A percentile compares a stretch with the other conserved stretches of the same genome.
Conservation (phyloP, 805 yeast genomes). For the Teunomyces pallodes region DNA sequence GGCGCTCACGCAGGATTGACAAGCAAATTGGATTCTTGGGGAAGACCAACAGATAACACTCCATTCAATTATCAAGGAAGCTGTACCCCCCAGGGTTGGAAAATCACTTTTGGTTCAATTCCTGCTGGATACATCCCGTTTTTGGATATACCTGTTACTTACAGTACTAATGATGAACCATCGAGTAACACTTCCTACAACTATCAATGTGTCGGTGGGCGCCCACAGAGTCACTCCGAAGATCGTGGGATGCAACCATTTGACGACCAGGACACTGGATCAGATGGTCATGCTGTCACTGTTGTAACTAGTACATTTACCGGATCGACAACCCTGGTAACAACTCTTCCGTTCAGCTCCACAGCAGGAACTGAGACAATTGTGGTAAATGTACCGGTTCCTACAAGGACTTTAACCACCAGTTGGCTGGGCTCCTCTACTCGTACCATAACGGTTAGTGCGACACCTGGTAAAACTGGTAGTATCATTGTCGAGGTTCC, state of each 20-base stretch:
- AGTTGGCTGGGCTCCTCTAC: conserved; percentile 11
- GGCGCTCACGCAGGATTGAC: neutral
- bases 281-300: conserved; percentile 6
- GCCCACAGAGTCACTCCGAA: neutral
- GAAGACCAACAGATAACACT: conserved; percentile 9
- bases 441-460: conserved; percentile 13
- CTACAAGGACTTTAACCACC: conserved; percentile 6
- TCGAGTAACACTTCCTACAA: neutral
- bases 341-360: conserved; percentile 10
- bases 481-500: neutral
- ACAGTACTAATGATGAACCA: neutral
- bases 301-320: conserved; percentile 6
- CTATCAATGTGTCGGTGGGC: neutral
- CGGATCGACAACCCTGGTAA: conserved; percentile 16
- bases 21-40: conserved; percentile 14
- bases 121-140: conserved; percentile 28
- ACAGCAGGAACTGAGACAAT: conserved; percentile 9
- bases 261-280: neutral
- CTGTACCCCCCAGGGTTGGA: neutral
- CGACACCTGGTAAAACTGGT: conserved; percentile 7
- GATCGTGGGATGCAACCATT: neutral
- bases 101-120: conserved; percentile 13
- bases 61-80: conserved; percentile 1
- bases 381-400: neutral
- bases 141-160: neutral